Conservation (phyloP, 805 yeast genomes). For the Aciculoconidium aculeatum region DNA sequence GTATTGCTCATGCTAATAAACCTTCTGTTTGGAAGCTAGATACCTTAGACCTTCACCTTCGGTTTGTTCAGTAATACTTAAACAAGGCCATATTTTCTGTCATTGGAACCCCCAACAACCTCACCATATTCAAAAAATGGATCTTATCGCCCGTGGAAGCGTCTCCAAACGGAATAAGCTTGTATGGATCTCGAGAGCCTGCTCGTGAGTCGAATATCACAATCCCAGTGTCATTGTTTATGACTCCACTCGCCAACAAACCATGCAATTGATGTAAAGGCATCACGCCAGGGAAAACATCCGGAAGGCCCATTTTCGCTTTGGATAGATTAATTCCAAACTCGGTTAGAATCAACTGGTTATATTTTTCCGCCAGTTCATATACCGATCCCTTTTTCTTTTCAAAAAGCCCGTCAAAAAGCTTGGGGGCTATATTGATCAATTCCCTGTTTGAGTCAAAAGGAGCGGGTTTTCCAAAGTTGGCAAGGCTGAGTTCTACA, state of each 20-base stretch:
- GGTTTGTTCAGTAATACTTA: too few species aligned
- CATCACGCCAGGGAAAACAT: conserved; percentile 45
- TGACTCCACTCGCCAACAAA: conserved; percentile 22
- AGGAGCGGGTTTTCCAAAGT: too few species aligned
- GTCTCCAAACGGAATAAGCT: too few species aligned
- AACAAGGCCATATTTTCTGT: too few species aligned
- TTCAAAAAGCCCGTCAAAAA: conserved; percentile 11
- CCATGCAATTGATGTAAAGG: conserved; percentile 43
- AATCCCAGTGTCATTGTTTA: conserved; percentile 10
- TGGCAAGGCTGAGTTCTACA: too few species aligned
- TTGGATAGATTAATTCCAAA: conserved; percentile 9
- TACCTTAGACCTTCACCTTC: too few species aligned
- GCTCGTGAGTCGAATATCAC: not conserved
- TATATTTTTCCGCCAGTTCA: conserved; percentile 14
- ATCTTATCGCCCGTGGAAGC: too few species aligned
- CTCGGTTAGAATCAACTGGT: conserved; percentile 8
- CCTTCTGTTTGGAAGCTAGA: too few species aligned
- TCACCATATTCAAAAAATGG: conserved; percentile 3
- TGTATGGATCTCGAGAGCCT: too few species aligned
- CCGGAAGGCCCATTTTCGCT: conserved; percentile 22
- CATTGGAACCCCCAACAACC: conserved; percentile 6
- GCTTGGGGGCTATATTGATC: conserved; percentile 15
- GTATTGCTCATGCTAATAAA: too few species aligned
- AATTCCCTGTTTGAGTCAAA: conserved; percentile 3
- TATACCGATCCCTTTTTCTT: conserved; percentile 6